These are phyloP conservation scores for Talaromyces sp. DNA, from an alignment of 2,329 filamentous ascomycete species.

Conservation along the genomic window DNA sequence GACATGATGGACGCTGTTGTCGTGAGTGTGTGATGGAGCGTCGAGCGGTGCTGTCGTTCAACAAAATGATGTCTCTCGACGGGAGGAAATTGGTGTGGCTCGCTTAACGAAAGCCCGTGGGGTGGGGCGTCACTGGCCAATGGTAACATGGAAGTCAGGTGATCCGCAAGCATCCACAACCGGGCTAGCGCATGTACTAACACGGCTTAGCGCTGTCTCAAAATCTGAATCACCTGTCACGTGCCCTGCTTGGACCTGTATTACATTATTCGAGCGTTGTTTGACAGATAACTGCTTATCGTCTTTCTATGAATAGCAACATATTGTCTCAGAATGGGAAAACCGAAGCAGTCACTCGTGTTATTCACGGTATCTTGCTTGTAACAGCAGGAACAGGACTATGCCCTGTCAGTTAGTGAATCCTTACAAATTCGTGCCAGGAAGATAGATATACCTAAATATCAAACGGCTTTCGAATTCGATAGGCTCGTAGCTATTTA, in stretches of 20 bases:
- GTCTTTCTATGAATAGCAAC: not conserved
- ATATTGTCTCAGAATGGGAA: not conserved
- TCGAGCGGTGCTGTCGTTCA: slow-evolving; percentile 28
- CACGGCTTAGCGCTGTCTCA: not conserved
- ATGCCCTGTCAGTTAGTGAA: not conserved
- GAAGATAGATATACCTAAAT: not conserved
- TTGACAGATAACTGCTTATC: not conserved
- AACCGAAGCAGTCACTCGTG: not conserved
- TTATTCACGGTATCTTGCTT: not conserved
- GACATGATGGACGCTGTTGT: slow-evolving; percentile 65
- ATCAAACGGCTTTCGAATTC: not conserved
- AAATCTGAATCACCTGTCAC: not conserved
- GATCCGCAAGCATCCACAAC: slow-evolving; percentile 6
- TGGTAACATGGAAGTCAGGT: slow-evolving; percentile 18
- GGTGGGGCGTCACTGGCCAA: slow-evolving; percentile 33
- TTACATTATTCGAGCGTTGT: not conserved
- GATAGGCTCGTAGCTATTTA: not conserved
- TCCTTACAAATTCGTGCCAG: not conserved
- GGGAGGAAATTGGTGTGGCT: slow-evolving; percentile 35
- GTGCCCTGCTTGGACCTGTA: not conserved
- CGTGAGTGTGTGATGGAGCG: slow-evolving; percentile 30
- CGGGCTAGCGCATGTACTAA: not conserved
- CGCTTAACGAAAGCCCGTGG: slow-evolving; percentile 31
- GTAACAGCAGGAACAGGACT: not conserved
- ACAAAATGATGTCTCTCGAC: slow-evolving; percentile 27